Conservation (phyloP, 768 basidiomycete genomes). For the Kwoniella sp. region DNA sequence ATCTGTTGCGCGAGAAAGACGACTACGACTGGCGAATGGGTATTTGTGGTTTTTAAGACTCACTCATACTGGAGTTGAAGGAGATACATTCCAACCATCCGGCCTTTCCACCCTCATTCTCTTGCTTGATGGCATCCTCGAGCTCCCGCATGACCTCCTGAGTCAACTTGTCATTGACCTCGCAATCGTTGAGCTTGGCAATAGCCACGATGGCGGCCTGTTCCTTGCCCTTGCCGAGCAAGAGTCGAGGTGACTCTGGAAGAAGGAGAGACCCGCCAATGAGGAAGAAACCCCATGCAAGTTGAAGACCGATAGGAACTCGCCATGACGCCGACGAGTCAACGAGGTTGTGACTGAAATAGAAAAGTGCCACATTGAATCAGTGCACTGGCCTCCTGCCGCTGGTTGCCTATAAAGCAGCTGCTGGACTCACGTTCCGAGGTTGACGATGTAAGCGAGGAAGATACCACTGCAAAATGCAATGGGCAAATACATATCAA, state of each 20-base stretch:
- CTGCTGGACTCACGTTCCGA: slow-evolving; percentile 22
- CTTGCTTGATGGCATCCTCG: slow-evolving; percentile 66
- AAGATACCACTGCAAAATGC: slow-evolving; percentile 17
- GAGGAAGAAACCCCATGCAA: slow-evolving; percentile 27
- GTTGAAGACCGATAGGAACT: slow-evolving; percentile 30
- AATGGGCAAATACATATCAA: no score
- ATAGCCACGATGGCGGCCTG: slow-evolving; percentile 63
- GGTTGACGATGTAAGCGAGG: slow-evolving; percentile 27
- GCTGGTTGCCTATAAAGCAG: no score
- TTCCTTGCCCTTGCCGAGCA: slow-evolving; percentile 56
- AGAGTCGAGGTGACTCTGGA: slow-evolving; percentile 23
- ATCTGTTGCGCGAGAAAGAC: neutral
- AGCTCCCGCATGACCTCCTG: slow-evolving; percentile 67
- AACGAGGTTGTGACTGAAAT: slow-evolving; percentile 47
- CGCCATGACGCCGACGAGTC: slow-evolving; percentile 61
- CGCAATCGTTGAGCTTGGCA: slow-evolving; percentile 64
- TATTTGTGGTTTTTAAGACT: neutral
- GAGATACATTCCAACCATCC: slow-evolving; percentile 80
- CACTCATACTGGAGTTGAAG: slow-evolving; percentile 38
- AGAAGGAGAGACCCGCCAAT: slow-evolving; percentile 22
- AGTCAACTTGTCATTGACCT: slow-evolving; percentile 63
- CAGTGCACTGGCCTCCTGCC: neutral
- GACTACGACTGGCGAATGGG: no score
- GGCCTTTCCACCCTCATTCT: slow-evolving; percentile 79
- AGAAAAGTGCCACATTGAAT: neutral